phyloP scores from a whole-genome alignment of 2,329 filamentous ascomycete species.

The Thielaviopsis euricoi region DNA sequence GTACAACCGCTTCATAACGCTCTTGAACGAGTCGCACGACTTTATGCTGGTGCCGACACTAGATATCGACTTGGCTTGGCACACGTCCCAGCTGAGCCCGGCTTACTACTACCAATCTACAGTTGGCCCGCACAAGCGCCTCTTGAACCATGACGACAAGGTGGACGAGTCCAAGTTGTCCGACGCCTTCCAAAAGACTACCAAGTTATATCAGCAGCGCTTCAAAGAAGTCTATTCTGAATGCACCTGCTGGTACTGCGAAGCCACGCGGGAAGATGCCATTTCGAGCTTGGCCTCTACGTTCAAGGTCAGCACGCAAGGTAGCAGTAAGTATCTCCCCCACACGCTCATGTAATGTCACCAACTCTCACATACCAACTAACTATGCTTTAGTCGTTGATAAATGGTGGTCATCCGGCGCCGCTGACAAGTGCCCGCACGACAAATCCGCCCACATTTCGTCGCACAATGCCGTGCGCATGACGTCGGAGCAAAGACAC shows the following conservation, averaged over 20 bases:
- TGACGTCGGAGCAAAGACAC: not conserved
- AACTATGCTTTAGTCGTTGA: conserved; percentile 17
- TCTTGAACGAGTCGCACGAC: conserved; percentile 33
- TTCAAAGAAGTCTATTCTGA: conserved; percentile 55
- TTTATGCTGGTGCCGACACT: conserved; percentile 50
- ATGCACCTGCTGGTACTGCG: conserved; percentile 76
- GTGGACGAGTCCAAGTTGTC: conserved; percentile 51
- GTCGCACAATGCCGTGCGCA: conserved; percentile 49
- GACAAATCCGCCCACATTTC: conserved; percentile 53
- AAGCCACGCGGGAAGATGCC: conserved; percentile 26
- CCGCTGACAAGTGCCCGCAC: conserved; percentile 32
- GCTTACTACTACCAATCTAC: conserved; percentile 44
- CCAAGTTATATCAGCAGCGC: conserved; percentile 47
- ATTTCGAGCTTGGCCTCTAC: conserved; percentile 27
- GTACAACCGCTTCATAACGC: conserved; percentile 44
- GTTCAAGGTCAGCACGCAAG: conserved; percentile 28
- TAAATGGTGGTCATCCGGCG: conserved; percentile 30
- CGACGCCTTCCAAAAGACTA: conserved; percentile 55
- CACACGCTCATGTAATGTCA: not conserved
- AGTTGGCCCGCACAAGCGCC: conserved; percentile 28
- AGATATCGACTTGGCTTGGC: conserved; percentile 63
- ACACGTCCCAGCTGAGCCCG: conserved; percentile 62
- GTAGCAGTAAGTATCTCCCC: conserved; percentile 21
- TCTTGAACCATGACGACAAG: conserved; percentile 75
- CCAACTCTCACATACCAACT: not conserved